Evolutionary conservation across 208 protist species (phyloP).

Genomic region (Herpetomonas tarakana): DNA sequence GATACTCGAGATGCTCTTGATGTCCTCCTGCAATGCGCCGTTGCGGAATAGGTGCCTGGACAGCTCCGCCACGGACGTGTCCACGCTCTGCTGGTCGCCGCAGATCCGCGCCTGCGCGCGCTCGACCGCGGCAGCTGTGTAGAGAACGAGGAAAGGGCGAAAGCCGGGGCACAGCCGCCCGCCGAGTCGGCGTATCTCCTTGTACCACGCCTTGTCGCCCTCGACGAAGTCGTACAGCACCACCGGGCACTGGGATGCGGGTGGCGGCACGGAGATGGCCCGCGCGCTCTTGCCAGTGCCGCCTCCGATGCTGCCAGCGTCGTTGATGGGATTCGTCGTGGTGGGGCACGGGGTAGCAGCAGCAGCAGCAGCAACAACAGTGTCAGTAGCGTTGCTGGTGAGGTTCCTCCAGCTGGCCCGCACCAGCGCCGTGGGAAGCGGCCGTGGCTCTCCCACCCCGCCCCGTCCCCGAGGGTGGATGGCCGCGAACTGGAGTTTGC

Average conservation of each 20-base stretch:
- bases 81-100: neutral
- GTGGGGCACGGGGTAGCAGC: too few species aligned
- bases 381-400: too few species aligned
- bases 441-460: too few species aligned
- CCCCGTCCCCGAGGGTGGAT: too few species aligned
- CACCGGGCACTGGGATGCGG: neutral
- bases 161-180: constrained; percentile 15
- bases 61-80: neutral
- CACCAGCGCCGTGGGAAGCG: neutral
- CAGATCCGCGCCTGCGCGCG: neutral
- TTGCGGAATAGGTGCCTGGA: too few species aligned
- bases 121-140: constrained; percentile 1
- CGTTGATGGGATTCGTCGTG: too few species aligned
- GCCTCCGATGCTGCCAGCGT: constrained; percentile 2
- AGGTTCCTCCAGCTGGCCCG: neutral
- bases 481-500: constrained; percentile 1
- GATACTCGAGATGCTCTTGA: too few species aligned
- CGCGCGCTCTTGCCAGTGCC: neutral
- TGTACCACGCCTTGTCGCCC: constrained; percentile 7
- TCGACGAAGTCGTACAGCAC: constrained; percentile 14
- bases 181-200: neutral
- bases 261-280: neutral
- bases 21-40: too few species aligned
- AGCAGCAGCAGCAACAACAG: too few species aligned
- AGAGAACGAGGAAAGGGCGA: constrained; percentile 14